These are phyloP conservation scores for Agarophyton chilense DNA, from an alignment of 23 red algal species.

Conservation along the genomic window DNA sequence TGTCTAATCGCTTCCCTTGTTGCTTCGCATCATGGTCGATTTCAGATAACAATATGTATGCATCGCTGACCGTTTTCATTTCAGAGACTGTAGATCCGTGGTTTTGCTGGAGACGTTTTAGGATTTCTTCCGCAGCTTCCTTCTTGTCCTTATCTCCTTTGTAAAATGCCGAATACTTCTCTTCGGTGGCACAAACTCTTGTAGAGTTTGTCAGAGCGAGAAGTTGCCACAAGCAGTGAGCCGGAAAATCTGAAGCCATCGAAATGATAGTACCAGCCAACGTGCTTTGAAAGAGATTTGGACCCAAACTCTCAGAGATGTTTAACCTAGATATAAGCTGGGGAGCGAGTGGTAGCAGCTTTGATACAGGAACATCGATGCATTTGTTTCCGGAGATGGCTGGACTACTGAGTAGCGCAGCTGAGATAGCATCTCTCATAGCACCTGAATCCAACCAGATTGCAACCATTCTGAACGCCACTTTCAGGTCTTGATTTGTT, in stretches of 20 bases:
- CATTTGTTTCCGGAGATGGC: neutral
- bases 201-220: slow-evolving; percentile 66
- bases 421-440: slow-evolving; percentile 51
- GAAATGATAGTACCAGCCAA: slow-evolving; percentile 21
- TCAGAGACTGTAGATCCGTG: slow-evolving; percentile 31
- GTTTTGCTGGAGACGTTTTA: slow-evolving; percentile 9
- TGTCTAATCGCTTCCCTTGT: slow-evolving; percentile 19
- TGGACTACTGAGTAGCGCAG: neutral
- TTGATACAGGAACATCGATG: slow-evolving; percentile 46
- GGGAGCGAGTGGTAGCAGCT: slow-evolving; percentile 63
- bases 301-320: neutral
- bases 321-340: slow-evolving; percentile 62
- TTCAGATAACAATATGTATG: slow-evolving; percentile 66
- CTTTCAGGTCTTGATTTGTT: slow-evolving; percentile 39
- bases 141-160: slow-evolving; percentile 69
- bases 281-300: slow-evolving; percentile 48
- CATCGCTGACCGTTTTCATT: slow-evolving; percentile 52
- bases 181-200: slow-evolving; percentile 29
- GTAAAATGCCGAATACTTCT: slow-evolving; percentile 48
- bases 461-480: slow-evolving; percentile 68
- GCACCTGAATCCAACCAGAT: slow-evolving; percentile 68
- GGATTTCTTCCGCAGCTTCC: slow-evolving; percentile 41
- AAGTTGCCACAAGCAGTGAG: slow-evolving; percentile 80
- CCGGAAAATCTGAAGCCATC: slow-evolving; percentile 48
- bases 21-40: slow-evolving; percentile 1